A percentile compares a stretch with the other conserved stretches of the same genome.
Conservation (phyloP, 441 rosid species). For the Gossypium trilobum region DNA sequence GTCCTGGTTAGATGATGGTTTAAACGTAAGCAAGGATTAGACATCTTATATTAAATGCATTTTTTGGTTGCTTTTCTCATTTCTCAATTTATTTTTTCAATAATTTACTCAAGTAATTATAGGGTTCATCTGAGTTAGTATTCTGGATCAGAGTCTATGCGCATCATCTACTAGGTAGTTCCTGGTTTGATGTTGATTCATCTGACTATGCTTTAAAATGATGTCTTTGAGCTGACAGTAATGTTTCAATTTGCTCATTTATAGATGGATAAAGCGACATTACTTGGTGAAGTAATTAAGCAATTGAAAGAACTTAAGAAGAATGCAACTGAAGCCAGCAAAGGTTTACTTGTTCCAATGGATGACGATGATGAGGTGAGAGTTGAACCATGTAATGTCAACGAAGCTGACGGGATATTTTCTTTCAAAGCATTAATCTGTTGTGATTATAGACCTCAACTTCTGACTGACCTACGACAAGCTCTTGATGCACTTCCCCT, state of each 20-base stretch:
- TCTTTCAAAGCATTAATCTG: slow-evolving; percentile 48
- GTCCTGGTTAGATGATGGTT: slow-evolving; percentile 7
- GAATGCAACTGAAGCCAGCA: slow-evolving; percentile 38
- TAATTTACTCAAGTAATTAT: slow-evolving; percentile 7
- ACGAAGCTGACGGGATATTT: slow-evolving; percentile 20
- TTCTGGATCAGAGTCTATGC: not conserved
- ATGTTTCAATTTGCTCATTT: not conserved
- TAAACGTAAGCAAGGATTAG: slow-evolving; percentile 18
- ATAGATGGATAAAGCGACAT: slow-evolving; percentile 68
- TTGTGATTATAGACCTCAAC: slow-evolving; percentile 46
- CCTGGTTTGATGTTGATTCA: not conserved
- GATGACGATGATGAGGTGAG: slow-evolving; percentile 50
- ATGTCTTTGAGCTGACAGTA: not conserved
- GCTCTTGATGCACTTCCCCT: slow-evolving; percentile 37
- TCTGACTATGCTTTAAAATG: not conserved
- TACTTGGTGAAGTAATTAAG: slow-evolving; percentile 52
- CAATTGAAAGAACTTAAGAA: slow-evolving; percentile 49
- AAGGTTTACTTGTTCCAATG: slow-evolving; percentile 44
- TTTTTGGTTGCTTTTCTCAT: not conserved
- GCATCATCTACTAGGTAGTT: not conserved
- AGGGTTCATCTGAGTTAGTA: not conserved
- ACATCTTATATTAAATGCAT: not conserved
- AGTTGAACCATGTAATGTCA: slow-evolving; percentile 31
- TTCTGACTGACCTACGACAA: slow-evolving; percentile 40
- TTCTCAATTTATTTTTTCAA: not conserved